Conservation (phyloP, 192 early-diverging fungal species). For the Paraglomus occultum region DNA sequence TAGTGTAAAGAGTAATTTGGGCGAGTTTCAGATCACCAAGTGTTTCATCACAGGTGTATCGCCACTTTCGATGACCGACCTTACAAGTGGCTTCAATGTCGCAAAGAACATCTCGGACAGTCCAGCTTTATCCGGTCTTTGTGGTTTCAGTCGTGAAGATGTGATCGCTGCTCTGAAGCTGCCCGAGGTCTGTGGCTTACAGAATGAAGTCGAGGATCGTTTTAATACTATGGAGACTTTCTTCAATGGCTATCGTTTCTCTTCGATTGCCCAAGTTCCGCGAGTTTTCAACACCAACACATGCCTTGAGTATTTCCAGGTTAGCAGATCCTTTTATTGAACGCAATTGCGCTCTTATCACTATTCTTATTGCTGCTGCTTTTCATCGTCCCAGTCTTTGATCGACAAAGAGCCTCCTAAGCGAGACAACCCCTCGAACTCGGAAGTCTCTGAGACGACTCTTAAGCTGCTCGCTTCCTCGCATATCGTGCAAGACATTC, state of each 20-base stretch:
- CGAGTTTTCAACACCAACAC: conserved; percentile 36
- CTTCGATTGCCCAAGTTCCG: conserved; percentile 6
- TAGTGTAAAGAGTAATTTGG: conserved; percentile 34
- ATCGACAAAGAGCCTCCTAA: conserved; percentile 10
- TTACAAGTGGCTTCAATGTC: conserved; percentile 38
- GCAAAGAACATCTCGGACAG: conserved; percentile 31
- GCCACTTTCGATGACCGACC: conserved; percentile 36
- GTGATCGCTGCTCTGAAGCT: conserved; percentile 31
- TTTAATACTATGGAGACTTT: conserved; percentile 31
- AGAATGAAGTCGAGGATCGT: conserved; percentile 18
- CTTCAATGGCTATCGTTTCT: conserved; percentile 34
- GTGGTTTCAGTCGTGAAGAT: conserved; percentile 32
- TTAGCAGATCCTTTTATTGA: too few relatives aligned
- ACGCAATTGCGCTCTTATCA: neutral
- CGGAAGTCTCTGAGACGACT: conserved; percentile 31
- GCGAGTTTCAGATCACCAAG: conserved; percentile 27
- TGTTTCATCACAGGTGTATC: conserved; percentile 41
- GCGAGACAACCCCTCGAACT: conserved; percentile 31
- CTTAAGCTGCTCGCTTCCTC: conserved; percentile 34
- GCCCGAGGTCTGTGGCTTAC: conserved; percentile 11
- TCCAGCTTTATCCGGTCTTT: conserved; percentile 28
- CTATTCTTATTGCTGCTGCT: conserved; percentile 14
- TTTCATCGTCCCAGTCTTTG: conserved; percentile 25
- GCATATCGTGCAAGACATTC: conserved; percentile 30
- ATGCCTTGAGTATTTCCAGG: conserved; percentile 37